phyloP scores from a whole-genome alignment of 257 asterid species.

The Jaltomata sinuosa region DNA sequence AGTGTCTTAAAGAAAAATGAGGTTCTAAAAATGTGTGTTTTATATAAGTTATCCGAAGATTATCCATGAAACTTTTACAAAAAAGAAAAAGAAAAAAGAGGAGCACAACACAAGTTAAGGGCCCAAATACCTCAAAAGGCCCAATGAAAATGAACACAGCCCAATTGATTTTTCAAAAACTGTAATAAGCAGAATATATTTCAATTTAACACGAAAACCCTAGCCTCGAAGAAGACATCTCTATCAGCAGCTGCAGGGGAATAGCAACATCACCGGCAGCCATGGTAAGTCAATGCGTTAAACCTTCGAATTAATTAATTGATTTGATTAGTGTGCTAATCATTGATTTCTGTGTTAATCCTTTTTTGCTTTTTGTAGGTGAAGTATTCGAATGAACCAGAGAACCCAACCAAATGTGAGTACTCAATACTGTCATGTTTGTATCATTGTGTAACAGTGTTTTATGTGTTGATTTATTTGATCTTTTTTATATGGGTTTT shows the following conservation, averaged over 20 bases:
- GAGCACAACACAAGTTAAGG: background rate
- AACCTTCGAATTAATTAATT: background rate
- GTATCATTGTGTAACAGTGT: background rate
- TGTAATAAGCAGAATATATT: background rate
- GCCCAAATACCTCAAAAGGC: background rate
- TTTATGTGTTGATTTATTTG: background rate
- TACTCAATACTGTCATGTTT: background rate
- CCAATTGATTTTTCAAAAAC: background rate
- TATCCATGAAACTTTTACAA: background rate
- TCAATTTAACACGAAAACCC: background rate
- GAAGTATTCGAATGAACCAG: constrained; percentile 79
- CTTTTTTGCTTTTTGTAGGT: constrained; percentile 18
- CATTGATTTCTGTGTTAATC: background rate
- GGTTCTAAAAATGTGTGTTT: no score
- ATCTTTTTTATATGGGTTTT: background rate
- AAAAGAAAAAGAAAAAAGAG: background rate
- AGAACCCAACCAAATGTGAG: constrained; percentile 59
- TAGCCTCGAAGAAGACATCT: background rate
- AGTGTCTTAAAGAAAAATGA: no score
- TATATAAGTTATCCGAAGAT: no score
- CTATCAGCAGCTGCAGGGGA: background rate
- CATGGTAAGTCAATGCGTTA: background rate
- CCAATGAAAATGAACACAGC: background rate
- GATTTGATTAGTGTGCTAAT: no score
- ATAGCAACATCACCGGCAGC: background rate